These are phyloP conservation scores for Phlebiopsis flavidoalba DNA, from an alignment of 768 basidiomycete genomes.

Conservation along the genomic window DNA sequence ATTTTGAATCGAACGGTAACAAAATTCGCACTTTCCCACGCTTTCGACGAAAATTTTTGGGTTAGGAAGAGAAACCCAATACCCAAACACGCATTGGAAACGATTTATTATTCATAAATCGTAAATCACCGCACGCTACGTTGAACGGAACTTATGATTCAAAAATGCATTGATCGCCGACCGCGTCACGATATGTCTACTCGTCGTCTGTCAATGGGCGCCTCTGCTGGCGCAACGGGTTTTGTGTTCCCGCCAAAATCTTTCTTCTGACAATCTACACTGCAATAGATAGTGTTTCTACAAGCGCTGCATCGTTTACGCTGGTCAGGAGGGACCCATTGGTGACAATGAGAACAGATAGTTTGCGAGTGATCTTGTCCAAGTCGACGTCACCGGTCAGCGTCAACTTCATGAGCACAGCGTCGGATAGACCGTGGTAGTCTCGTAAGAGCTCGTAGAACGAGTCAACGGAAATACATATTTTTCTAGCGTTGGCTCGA, in stretches of 20 bases:
- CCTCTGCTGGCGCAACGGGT: neutral
- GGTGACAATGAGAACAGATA: neutral
- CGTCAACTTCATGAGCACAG: neutral
- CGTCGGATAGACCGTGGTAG: neutral
- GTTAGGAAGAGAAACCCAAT: no score
- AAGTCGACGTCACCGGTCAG: neutral
- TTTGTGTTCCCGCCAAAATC: neutral
- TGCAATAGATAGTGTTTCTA: conserved; percentile 4
- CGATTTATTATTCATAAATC: no score
- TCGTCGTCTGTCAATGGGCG: no score
- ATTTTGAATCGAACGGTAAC: no score
- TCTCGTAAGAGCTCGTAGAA: neutral
- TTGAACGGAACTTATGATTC: no score
- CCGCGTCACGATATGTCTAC: no score
- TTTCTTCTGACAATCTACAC: neutral
- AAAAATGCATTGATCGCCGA: no score
- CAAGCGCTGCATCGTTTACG: conserved; percentile 1
- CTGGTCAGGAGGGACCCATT: neutral
- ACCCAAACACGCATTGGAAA: no score
- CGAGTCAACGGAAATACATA: neutral
- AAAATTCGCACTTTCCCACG: no score
- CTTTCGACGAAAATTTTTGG: no score
- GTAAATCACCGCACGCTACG: no score
- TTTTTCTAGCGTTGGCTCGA: conserved; percentile 30
- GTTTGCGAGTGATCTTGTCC: neutral